Evolutionary conservation across 2,329 filamentous ascomycete species (phyloP), one percentile per base, ranked within the genome.

Genomic region (Capronia epimyces): DNA sequence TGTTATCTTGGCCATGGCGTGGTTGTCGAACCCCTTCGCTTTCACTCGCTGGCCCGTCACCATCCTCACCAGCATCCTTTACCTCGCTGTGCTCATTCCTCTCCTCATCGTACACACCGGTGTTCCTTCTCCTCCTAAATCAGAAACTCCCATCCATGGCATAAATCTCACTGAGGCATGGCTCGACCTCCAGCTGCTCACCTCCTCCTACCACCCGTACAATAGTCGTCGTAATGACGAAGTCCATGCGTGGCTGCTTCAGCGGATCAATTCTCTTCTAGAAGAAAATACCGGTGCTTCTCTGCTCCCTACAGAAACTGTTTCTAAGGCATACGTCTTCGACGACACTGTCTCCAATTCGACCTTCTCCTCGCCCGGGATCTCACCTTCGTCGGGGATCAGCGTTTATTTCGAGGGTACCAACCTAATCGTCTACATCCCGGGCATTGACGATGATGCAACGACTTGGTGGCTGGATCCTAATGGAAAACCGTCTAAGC

Each of bases 351-450:
- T 75, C 34, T 86, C 88, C 25, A 97, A 96, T 64, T 79, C 87
- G 47, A 93, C 89, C 1, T 83, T 77, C 31, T 81, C 81, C 37
- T 71, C 74, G 4, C 66, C 69, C 31, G 63, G 66, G 1, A 61
- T 60, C 20, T 53, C 70, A 16, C 50, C 69, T 52, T 42, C 80
- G 71, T 21, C 47, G 16, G 63, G 60, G 6, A 64, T 69, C 16
- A 76, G 73, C 9, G 80, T 88, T 22, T 96, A 97, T 66, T 96
- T 95, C 62, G 90, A 97, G 69, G 87, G 89, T 25, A 91, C 82
- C 56, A 98, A 97, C 63, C 83, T 96, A 59, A 84, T 96, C 56
- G 83, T 95, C 31, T 95, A 96, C 63, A 86, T 98, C 52, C 84
- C 87, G 40, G 93, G 93, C 25, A 81, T 77, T 31, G 80, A 89